Evolutionary conservation across 2,329 filamentous ascomycete genomes (phyloP), one percentile per base, ranked within the genome.

Genomic region (Fusarium lateritium): DNA sequence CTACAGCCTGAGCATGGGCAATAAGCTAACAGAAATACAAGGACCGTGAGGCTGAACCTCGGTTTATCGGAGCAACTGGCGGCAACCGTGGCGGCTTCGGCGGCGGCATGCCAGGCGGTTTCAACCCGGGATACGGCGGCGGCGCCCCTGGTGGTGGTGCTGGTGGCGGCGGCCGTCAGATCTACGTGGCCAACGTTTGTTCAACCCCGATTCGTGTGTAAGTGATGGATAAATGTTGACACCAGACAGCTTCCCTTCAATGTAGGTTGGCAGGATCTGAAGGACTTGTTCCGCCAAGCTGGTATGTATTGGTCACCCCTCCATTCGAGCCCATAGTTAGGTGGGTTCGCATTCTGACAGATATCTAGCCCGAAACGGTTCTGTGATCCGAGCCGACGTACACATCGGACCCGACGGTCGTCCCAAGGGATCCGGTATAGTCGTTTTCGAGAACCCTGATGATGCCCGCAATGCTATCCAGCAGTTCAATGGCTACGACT

Each of bases 141-240:
- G 87, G 83, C 72, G 83, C 82, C 60, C 83, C 83, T 60, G 82
- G 83, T 60, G 81, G 79, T 58, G 82, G 81, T 56, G 80, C 80
- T 56, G 86, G 85, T 52, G 73, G 68, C 68, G 86, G 85, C 71
- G 91, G 92, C 77, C 92, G 94, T 80, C 96, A 98, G 84, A 94
- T 99, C 81, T 99, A 97, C 82, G 89, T 99, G 79, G 93, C 94
- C 81, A 99, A 99, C 88, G 96, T 99, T 89, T 89, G 95, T 97
- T 81, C 73, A 56, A 68, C 61, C 64, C 62, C 50, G 57, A 26
- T 56, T 59, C 47, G 24, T 49, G 45, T 46, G 45, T 39, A 51
- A 21, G 31, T 51, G 26, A 38, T 69, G 63, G 58, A 69, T n/a
- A 46, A 36, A 45, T 70, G 36, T 66, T 73, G 51, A 61, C 69